Evolutionary conservation across 2,329 filamentous ascomycete species (phyloP).

Genomic region (Neurospora sp.): DNA sequence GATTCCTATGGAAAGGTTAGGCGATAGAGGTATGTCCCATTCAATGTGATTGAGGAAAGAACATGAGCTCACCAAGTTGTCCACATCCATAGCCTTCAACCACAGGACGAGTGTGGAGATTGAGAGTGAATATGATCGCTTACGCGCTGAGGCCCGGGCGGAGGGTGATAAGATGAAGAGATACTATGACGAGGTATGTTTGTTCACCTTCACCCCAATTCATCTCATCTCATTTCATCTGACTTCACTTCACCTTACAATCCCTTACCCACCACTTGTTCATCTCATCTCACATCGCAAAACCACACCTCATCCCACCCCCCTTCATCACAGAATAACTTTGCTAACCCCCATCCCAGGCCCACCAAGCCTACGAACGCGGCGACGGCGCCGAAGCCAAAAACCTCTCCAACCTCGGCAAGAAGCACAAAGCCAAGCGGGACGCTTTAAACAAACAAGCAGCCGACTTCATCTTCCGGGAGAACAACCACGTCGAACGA

Average conservation of each 20-base stretch:
- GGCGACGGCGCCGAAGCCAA: constrained; percentile 83
- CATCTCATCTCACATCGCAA: not conserved
- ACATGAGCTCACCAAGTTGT: constrained; percentile 3
- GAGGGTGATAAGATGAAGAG: constrained; percentile 70
- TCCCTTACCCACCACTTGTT: not conserved
- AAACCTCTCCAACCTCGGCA: constrained; percentile 73
- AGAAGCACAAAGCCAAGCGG: constrained; percentile 73
- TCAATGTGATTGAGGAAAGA: constrained; percentile 1
- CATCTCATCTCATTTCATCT: not conserved
- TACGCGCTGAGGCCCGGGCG: constrained; percentile 71
- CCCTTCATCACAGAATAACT: not conserved
- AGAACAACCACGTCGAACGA: constrained; percentile 74
- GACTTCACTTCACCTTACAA: not conserved
- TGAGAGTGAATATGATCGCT: constrained; percentile 85
- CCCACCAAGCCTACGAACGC: constrained; percentile 68
- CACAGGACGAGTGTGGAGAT: constrained; percentile 55
- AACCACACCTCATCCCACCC: not conserved
- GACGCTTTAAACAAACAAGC: constrained; percentile 86
- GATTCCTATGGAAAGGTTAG: constrained; percentile 34
- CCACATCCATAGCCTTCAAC: constrained; percentile 57
- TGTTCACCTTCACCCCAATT: not conserved
- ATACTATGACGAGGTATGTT: constrained; percentile 62
- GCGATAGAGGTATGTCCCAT: constrained; percentile 33
- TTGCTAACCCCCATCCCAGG: constrained; percentile 29
- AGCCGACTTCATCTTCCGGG: constrained; percentile 87